Evolutionary conservation across 768 basidiomycete genomes (phyloP), one percentile per base, ranked within the genome.

Genomic region (Mycena venus): DNA sequence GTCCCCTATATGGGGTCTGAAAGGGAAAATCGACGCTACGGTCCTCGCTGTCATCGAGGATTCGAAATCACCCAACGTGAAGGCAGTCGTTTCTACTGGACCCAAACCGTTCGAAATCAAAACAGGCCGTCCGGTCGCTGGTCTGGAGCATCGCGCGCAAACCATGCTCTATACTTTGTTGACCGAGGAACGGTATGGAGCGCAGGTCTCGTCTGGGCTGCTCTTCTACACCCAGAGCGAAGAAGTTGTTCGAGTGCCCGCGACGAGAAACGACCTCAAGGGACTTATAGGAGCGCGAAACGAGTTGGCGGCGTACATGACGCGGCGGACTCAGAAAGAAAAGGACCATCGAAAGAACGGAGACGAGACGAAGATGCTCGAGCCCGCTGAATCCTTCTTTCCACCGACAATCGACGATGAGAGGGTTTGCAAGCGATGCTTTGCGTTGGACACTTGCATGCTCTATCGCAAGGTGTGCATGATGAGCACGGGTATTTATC

Each of bases 91-190:
- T 40, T 84, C 78, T 29, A 79, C 74, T 36, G 86, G 86, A 0
- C 87, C 92, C 0, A 87, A 93, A 77, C 98, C 98, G 1, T 92
- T 99, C 65, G 98, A 99, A 82, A 96, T 99, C 84, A 99, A 99
- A 84, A 99, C 98, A 0, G 98, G 98, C 2, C 89, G 94, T 34
- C 85, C 93, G 0, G 85, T 90, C 10, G 85, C 88, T 8, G 93
- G 91, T 0, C 92, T 97, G 91, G 96, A 98, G 76, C 98, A 99
- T 82, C 94, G 98, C 42, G 98, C 98, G 0, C 98, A 99, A 83
- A 99, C 98, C 1, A 97, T 99, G 93, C 85, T 99, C 4, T 99
- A 99, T 82, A 98, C 96, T 1, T 86, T 99, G 6, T 88, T 99
- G 1, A 91, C 96, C 78, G 90, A 91, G 44, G 97, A 99, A 81